Percentiles rank a stretch among this genome's conserved stretches.
Evolutionary conservation across 129 eudicot genomes (phyloP).

Genomic region (Escallonia herrerae): DNA sequence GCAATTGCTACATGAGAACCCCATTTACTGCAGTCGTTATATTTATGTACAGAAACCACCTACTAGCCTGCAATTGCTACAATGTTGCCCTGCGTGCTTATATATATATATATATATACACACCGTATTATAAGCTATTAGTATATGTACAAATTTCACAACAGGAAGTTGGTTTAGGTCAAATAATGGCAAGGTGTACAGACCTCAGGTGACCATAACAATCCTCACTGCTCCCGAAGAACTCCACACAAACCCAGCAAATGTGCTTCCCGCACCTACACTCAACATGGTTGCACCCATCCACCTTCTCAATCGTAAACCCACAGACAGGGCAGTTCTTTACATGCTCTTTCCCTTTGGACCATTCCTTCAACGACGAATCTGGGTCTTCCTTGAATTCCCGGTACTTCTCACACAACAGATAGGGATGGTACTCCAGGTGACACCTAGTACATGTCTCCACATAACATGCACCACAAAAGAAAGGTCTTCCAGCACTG

Average conservation of each 20-base stretch:
- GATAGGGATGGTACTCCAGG: constrained; percentile 70
- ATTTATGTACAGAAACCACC: too few species aligned
- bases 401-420: constrained; percentile 70
- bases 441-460: constrained; percentile 89
- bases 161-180: neutral
- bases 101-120: too few species aligned
- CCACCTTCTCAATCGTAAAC: constrained; percentile 76
- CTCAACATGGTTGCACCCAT: constrained; percentile 94
- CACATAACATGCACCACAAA: constrained; percentile 73
- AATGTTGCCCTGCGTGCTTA: too few species aligned
- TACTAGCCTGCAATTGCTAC: too few species aligned
- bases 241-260: constrained; percentile 82
- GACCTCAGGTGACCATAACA: constrained; percentile 71
- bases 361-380: constrained; percentile 73
- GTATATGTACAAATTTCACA: constrained; percentile 3
- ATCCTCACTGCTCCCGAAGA: constrained; percentile 43
- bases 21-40: too few species aligned
- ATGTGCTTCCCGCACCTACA: constrained; percentile 91
- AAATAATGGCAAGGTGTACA: constrained; percentile 47
- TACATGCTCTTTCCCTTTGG: constrained; percentile 64
- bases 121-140: neutral
- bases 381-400: constrained; percentile 87
- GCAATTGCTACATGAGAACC: too few species aligned
- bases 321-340: constrained; percentile 67
- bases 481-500: constrained; percentile 32